A percentile compares a stretch with the other conserved stretches of the same genome.
Conservation (phyloP, 2,329 filamentous ascomycete genomes). For the Pseudogymnoascus sp. region DNA sequence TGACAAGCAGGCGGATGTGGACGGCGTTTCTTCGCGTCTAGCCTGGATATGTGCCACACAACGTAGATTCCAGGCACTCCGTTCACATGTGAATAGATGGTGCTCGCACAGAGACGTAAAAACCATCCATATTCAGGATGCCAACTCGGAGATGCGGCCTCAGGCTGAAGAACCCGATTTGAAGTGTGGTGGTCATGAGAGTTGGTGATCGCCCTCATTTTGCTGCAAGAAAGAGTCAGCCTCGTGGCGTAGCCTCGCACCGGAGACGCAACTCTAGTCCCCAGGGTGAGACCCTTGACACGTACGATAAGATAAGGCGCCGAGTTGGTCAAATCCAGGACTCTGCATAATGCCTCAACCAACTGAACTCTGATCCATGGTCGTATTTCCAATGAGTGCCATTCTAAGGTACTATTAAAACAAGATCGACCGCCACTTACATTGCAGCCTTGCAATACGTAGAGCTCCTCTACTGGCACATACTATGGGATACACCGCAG, state of each 20-base stretch:
- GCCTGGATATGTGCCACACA: background rate
- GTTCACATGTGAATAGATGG: background rate
- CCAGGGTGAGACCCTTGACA: background rate
- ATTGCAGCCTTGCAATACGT: background rate
- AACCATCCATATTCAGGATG: background rate
- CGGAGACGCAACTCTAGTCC: background rate
- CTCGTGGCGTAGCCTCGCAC: background rate
- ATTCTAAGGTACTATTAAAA: background rate
- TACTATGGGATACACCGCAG: background rate
- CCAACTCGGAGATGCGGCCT: background rate
- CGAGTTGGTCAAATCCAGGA: background rate
- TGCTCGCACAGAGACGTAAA: background rate
- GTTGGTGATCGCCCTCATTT: background rate
- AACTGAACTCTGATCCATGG: background rate
- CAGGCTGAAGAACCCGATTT: background rate
- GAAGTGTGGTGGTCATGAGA: background rate
- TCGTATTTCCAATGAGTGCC: background rate
- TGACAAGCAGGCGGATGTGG: background rate
- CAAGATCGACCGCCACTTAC: background rate
- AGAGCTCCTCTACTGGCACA: background rate
- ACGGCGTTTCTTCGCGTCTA: background rate
- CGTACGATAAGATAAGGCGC: background rate
- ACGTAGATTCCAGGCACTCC: background rate
- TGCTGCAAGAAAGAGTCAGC: background rate
- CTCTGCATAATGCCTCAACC: background rate